These are phyloP conservation scores for Kodamaea suecica DNA, from an alignment of 1,139 yeast species.

Conservation along the genomic window DNA sequence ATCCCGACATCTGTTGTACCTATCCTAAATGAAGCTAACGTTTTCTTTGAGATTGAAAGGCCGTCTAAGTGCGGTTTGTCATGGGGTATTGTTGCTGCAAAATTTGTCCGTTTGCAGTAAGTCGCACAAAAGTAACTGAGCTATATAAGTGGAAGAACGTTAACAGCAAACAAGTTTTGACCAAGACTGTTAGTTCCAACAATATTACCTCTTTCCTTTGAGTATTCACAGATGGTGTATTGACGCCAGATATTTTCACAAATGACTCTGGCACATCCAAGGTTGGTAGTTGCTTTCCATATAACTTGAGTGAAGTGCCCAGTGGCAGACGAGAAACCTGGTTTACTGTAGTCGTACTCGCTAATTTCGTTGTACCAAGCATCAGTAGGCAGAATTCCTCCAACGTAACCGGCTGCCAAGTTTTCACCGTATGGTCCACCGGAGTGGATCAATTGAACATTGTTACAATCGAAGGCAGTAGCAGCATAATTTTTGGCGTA, in stretches of 20 bases:
- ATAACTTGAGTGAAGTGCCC: slow-evolving; percentile 72
- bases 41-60: too few relatives aligned
- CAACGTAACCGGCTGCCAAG: slow-evolving; percentile 51
- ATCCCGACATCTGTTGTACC: too few relatives aligned
- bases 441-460: slow-evolving; percentile 51
- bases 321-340: slow-evolving; percentile 42
- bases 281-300: slow-evolving; percentile 54
- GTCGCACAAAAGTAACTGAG: background rate
- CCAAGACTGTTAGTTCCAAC: slow-evolving; percentile 38
- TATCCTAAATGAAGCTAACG: too few relatives aligned
- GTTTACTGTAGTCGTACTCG: slow-evolving; percentile 46
- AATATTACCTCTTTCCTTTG: slow-evolving; percentile 53
- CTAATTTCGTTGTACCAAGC: slow-evolving; percentile 65
- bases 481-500: slow-evolving; percentile 49
- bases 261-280: slow-evolving; percentile 60
- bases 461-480: slow-evolving; percentile 45
- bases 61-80: background rate
- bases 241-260: slow-evolving; percentile 52
- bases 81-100: slow-evolving; percentile 5
- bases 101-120: background rate
- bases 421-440: slow-evolving; percentile 59
- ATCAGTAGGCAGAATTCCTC: slow-evolving; percentile 51
- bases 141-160: slow-evolving; percentile 43
- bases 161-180: slow-evolving; percentile 42
- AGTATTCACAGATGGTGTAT: slow-evolving; percentile 69